Evolutionary conservation across 768 basidiomycete genomes (phyloP), one percentile per base, ranked within the genome.

Genomic region (Candolleomyces eurysporus): DNA sequence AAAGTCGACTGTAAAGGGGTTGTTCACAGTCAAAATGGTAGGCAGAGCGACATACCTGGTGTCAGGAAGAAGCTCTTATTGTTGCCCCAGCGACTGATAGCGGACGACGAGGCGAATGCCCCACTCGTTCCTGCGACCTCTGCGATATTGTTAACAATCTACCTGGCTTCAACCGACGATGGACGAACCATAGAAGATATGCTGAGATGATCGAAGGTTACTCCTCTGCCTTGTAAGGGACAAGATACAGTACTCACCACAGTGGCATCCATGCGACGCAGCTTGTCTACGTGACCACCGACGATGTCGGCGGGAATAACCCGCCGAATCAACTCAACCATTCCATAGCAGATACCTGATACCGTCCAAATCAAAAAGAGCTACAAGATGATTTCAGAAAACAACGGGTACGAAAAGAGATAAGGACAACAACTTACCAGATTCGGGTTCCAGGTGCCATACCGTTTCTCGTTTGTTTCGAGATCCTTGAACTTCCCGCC

Each of bases 311-410:
- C 70, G 16, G 73, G 72, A 43, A 73, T 75, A 30, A 75, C 73
- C 55, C 73, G 71, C 36, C 73, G 72, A 53, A 75, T 75, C 16
- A 75, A 66, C 46, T 73, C 73, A n/a, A 73, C 73, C 72, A 75
- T 75, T 51, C 73, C 73, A 53, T 73, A 72, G 4, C 70, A 65
- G 26, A 75, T 65, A 50, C 73, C 73, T 19, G 66, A 59, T 3
- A 73, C 53, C n/a, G 73, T 75, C 73, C 73, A 75, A 16, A 73
- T 63, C 45, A 75, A 64, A 64, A 73, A 73, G 19, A 75, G 71
- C 72, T 74, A 26, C 8, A 46, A 7, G 45, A 36, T 6, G 6
- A 36, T 36, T 1, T 36, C 36, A 46, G 19, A 46, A 19, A 46
- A 17, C 19, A 17, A 7, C 17, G 13, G 1, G 8, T 46, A 43